phyloP scores from a whole-genome alignment of 1,139 yeast genomes.

The Hansenula lynferdii region DNA sequence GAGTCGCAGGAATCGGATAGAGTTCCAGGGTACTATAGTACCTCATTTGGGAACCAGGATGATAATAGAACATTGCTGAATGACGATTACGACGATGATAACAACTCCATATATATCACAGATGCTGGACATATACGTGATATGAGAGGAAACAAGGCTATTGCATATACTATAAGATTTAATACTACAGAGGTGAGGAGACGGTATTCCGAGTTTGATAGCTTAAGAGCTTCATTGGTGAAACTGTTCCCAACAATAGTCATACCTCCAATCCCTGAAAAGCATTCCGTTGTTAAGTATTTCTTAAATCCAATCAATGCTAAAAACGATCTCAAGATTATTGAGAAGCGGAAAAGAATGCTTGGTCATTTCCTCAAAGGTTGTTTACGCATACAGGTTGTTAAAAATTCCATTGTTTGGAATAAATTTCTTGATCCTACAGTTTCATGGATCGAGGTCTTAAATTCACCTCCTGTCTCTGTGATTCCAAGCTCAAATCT shows the following conservation, averaged over 20 bases:
- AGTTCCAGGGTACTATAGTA: not conserved
- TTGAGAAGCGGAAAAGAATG: slow-evolving; percentile 69
- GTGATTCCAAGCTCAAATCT: slow-evolving; percentile 47
- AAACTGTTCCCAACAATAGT: slow-evolving; percentile 77
- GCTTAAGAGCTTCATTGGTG: slow-evolving; percentile 62
- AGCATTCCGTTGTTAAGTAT: slow-evolving; percentile 54
- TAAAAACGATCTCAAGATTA: slow-evolving; percentile 45
- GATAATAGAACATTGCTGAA: not conserved
- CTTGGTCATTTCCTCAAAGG: slow-evolving; percentile 74
- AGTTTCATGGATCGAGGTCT: slow-evolving; percentile 60
- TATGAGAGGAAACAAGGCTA: slow-evolving; percentile 53
- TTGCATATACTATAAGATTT: slow-evolving; percentile 73
- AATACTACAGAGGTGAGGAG: slow-evolving; percentile 62
- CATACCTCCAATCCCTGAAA: slow-evolving; percentile 94
- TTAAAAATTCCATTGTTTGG: slow-evolving; percentile 56
- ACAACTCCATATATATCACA: slow-evolving; percentile 8
- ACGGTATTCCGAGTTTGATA: slow-evolving; percentile 89
- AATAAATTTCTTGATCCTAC: slow-evolving; percentile 81
- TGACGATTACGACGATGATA: not conserved
- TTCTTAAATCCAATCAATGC: slow-evolving; percentile 48
- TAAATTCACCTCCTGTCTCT: slow-evolving; percentile 53
- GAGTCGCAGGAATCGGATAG: not conserved
- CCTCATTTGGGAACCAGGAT: not conserved
- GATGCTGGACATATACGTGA: slow-evolving; percentile 15
- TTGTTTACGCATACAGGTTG: slow-evolving; percentile 52